Percentiles rank a stretch among this genome's conserved stretches.
These are phyloP conservation scores for Malassezia japonica DNA, from an alignment of 1,284 basidiomycete genomes.

Conservation along the genomic window DNA sequence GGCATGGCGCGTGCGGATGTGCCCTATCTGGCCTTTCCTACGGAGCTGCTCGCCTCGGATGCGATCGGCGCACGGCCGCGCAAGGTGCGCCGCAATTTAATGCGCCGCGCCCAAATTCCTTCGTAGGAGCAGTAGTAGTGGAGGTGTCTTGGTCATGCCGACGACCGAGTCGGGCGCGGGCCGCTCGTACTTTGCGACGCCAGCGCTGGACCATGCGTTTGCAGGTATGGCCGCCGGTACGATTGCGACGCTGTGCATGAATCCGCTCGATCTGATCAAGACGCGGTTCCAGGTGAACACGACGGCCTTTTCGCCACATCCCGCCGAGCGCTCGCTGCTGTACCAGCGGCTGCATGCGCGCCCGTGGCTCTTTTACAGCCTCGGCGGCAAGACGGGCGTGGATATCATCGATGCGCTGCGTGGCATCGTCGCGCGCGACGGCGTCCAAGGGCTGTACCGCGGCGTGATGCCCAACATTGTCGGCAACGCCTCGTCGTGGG, in stretches of 20 bases:
- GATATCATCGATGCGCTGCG: conserved; percentile 64
- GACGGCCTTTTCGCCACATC: conserved; percentile 3
- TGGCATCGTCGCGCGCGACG: conserved; percentile 65
- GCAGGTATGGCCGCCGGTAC: conserved; percentile 88
- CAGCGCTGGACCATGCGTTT: conserved; percentile 70
- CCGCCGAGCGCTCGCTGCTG: conserved; percentile 2
- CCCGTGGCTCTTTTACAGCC: conserved; percentile 24
- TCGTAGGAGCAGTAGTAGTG: neutral
- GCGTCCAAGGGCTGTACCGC: conserved; percentile 78
- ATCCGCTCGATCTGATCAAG: conserved; percentile 93
- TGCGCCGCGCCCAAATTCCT: conserved; percentile 57
- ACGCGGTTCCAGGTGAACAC: conserved; percentile 70
- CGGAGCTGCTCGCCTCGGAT: conserved; percentile 25
- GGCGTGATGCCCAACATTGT: conserved; percentile 83
- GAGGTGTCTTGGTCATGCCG: neutral
- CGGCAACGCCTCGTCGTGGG: conserved; percentile 95
- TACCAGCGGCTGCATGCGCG: conserved; percentile 6
- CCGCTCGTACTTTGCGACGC: conserved; percentile 34
- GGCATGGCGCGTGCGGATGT: conserved; percentile 58
- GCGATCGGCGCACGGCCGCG: conserved; percentile 60
- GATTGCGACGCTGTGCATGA: conserved; percentile 88
- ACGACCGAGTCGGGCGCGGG: neutral
- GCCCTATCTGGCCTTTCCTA: conserved; percentile 71
- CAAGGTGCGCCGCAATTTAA: conserved; percentile 72
- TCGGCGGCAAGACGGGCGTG: conserved; percentile 53